Evolutionary conservation across 2,329 filamentous ascomycete genomes (phyloP), one percentile per base, ranked within the genome.

Genomic region (Leptographium flavum): DNA sequence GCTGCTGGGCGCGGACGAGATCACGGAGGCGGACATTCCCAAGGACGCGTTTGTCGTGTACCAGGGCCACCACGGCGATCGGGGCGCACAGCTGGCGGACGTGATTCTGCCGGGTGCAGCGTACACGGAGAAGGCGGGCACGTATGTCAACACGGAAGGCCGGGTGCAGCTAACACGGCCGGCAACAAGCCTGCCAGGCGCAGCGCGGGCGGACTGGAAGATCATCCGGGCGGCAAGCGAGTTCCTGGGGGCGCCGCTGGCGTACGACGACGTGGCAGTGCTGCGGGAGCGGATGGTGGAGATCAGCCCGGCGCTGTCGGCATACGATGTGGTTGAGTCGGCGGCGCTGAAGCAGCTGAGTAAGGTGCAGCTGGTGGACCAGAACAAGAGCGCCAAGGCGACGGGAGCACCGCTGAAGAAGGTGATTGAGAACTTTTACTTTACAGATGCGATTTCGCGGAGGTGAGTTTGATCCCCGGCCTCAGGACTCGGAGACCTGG

Each of bases 71-170:
- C 92, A 98, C 64, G 92, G 92, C 65, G 92, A 98, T 68, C 77
- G 77, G 44, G 92, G 90, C 52, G 92, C 92, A 45, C 83, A 93
- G 65, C 77, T 95, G 50, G 92, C 92, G 41, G 90, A 98, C 58
- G 78, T 98, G 47, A 76, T 98, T 54, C 83, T 98, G 19, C 92
- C 92, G 25, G 90, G 87, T 54, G 87, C 87, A 42, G 87, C 92
- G 13, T 98, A 95, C 69, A 96, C 90, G 22, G 92, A 98, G 70
- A 98, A 96, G 73, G 79, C 83, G 22, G 88, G 80, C 49, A 98
- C 92, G 38, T 98, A 94, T 59, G 78, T 98, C 67, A 98, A 96
- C 76, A 96, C 92, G 0, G 92, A 98, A 66, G 92, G 92, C 46
- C 85, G 92, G 56, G 87, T 92, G 21, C 92, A 98, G 68, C 83